Percentiles rank a stretch among this genome's conserved stretches.
Evolutionary conservation across 441 rosid genomes (phyloP).

Genomic region (Melastoma candidum): DNA sequence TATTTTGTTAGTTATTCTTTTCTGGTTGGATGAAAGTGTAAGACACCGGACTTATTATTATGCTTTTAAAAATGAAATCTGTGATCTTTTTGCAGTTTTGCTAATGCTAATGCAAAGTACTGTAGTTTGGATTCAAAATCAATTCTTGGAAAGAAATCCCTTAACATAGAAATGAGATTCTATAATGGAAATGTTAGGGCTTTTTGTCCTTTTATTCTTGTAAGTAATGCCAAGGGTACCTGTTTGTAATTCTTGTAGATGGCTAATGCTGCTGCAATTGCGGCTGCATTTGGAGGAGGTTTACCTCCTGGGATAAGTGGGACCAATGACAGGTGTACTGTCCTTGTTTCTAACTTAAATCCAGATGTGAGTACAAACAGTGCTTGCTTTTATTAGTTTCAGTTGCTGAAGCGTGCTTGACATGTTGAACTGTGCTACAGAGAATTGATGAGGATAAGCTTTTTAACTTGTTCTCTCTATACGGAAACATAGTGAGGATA

Average conservation of each 20-base stretch:
- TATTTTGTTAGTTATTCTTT: no score
- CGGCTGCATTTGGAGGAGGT: slow-evolving; percentile 94
- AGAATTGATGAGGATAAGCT: slow-evolving; percentile 86
- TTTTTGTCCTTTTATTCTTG: neutral
- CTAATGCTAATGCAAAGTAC: no score
- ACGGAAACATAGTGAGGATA: slow-evolving; percentile 91
- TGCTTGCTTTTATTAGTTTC: slow-evolving; percentile 4
- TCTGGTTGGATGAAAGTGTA: no score
- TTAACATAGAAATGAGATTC: no score
- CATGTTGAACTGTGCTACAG: slow-evolving; percentile 31
- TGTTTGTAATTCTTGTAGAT: slow-evolving; percentile 35
- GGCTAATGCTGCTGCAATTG: slow-evolving; percentile 87
- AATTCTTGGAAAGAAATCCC: no score
- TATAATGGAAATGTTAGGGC: no score
- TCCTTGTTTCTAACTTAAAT: slow-evolving; percentile 81
- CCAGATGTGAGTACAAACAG: slow-evolving; percentile 56
- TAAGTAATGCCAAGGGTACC: neutral
- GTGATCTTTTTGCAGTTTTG: no score
- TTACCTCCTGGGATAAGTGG: slow-evolving; percentile 97
- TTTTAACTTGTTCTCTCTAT: slow-evolving; percentile 88
- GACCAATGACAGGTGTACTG: slow-evolving; percentile 86
- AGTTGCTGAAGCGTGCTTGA: slow-evolving; percentile 8
- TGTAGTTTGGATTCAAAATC: no score
- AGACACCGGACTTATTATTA: no score
- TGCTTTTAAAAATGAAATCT: no score